phyloP scores from a whole-genome alignment of 1,284 basidiomycete genomes.

The Puccinia polysora region DNA sequence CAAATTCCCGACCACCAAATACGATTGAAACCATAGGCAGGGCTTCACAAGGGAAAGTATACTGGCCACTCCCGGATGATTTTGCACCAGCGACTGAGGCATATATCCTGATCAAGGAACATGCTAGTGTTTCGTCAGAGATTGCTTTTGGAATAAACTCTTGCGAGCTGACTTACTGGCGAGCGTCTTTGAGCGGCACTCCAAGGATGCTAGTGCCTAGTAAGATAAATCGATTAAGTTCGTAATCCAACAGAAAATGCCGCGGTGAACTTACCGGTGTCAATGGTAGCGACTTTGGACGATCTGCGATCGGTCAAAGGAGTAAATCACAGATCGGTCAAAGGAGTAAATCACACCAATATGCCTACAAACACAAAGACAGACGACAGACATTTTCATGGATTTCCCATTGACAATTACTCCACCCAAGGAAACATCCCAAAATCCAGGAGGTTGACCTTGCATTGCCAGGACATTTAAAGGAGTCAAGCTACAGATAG shows the following conservation, averaged over 20 bases:
- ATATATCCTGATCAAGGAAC: constrained; percentile 11
- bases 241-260: not conserved
- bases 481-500: constrained; percentile 8
- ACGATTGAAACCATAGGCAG: constrained; percentile 11
- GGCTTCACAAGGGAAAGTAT: constrained; percentile 20
- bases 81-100: constrained; percentile 20
- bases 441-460: constrained; percentile 23
- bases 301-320: not conserved
- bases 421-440: constrained; percentile 31
- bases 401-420: constrained; percentile 18
- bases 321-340: not conserved
- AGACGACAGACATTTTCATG: not conserved
- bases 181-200: constrained; percentile 23
- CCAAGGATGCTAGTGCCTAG: constrained; percentile 30
- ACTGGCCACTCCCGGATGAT: constrained; percentile 10
- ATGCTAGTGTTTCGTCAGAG: not conserved
- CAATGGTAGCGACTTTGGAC: constrained; percentile 24
- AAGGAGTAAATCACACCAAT: not conserved
- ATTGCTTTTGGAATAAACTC: not conserved
- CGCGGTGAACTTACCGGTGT: constrained; percentile 12
- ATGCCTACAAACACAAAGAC: not conserved
- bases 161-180: not conserved
- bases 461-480: constrained; percentile 41
- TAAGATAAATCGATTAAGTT: not conserved
- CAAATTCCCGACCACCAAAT: constrained; percentile 30